Percentiles rank a stretch among this genome's conserved stretches.
Evolutionary conservation across 768 basidiomycete genomes (phyloP).

Genomic region (Lactarius hatsudake): DNA sequence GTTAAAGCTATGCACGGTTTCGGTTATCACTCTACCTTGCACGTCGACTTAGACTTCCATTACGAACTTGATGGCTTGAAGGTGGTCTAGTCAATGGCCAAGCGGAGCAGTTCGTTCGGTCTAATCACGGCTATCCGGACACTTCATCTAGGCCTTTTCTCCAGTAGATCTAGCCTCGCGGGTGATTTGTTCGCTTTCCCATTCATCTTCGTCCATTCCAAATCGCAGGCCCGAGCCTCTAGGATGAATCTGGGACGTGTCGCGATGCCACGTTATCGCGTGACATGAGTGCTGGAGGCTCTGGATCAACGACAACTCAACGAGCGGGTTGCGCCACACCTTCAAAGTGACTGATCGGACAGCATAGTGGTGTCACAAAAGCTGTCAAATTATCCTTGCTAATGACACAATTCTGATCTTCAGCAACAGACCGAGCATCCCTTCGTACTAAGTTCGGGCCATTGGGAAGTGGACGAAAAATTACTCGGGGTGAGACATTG

Average conservation of each 20-base stretch:
- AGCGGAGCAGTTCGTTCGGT: not conserved
- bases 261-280: not conserved
- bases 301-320: not conserved
- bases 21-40: not conserved
- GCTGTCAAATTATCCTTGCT: not conserved
- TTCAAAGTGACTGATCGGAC: not conserved
- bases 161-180: not conserved
- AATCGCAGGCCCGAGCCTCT: not conserved
- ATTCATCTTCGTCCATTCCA: not conserved
- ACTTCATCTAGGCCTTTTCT: not conserved
- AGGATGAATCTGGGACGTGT: not conserved
- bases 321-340: not conserved
- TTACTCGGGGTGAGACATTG: not conserved
- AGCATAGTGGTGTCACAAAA: not conserved
- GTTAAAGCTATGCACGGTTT: not conserved
- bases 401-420: not conserved
- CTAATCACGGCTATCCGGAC: not conserved
- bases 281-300: not conserved
- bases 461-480: not conserved
- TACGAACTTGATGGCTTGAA: not conserved
- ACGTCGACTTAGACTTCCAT: not conserved
- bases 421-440: slow-evolving; percentile 4
- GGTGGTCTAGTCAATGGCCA: not conserved
- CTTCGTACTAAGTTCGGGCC: not conserved
- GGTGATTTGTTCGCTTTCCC: not conserved